Evolutionary conservation across 1,284 basidiomycete genomes (phyloP), one percentile per base, ranked within the genome.

Genomic region (Rhodotorula glutinis): DNA sequence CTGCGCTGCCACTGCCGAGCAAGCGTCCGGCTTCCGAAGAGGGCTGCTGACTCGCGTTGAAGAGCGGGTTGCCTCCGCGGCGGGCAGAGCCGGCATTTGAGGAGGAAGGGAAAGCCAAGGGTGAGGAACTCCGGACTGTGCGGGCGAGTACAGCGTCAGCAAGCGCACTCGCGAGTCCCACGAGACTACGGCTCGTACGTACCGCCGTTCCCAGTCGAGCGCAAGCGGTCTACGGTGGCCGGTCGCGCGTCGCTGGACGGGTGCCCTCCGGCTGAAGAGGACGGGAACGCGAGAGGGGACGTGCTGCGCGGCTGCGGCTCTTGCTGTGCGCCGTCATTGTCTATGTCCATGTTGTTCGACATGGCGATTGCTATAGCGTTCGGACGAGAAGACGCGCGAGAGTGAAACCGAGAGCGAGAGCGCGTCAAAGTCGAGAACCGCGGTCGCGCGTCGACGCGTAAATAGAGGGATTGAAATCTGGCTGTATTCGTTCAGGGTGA

Each of bases 91-190:
- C 47, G 7, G 49, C 40, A 11, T 49, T 33, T 0, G 66, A 68
- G 2, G 60, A 63, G n/a, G 68, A 64, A 2, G 71, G 69, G 62
- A 70, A 73, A 19, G 66, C 65, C 25, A 70, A 54, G 1, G 69
- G 69, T 2, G 69, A 68, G 2, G 66, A 70, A 17, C 63, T 64
- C 23, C 70, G 59, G 23, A 41, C 55, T 51, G 52, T 8, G 23
- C n/a, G 40, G 11, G 61, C 49, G 53, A 23, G 46, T 19, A 13
- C 25, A 23, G 25, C 16, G 62, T 59, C n/a, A 44, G 57, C 5
- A 2, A 1, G 25, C 33, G 19, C 29, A 38, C 33, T 5, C 33
- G 33, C 33, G 33, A 38, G n/a, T n/a, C n/a, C n/a, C 33, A 38
- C 13, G 25, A 25, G 49, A n/a, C n/a, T 30, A 14, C 33, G 7